Conservation (phyloP, 2,329 filamentous ascomycete genomes). For the Zymoseptoria ardabiliae region DNA sequence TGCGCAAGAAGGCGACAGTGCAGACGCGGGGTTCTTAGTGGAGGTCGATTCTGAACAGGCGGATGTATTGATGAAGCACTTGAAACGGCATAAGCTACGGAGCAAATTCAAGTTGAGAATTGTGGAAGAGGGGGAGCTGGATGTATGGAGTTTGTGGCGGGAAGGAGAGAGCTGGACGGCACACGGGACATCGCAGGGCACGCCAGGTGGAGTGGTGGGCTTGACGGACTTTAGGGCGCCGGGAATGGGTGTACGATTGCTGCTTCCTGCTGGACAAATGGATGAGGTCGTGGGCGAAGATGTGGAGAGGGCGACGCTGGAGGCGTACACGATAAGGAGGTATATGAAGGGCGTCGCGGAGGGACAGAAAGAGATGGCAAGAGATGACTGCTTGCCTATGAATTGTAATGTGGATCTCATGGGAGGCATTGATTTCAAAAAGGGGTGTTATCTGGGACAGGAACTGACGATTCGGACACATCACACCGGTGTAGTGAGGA, state of each 20-base stretch:
- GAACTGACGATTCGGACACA: conserved; percentile 93
- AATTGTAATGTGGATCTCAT: conserved; percentile 87
- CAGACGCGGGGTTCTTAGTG: conserved; percentile 59
- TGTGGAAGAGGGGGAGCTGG: conserved; percentile 57
- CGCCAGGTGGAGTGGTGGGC: conserved; percentile 28
- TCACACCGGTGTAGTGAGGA: conserved; percentile 87
- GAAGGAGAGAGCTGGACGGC: conserved; percentile 37
- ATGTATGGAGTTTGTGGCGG: conserved; percentile 70
- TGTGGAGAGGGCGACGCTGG: conserved; percentile 34
- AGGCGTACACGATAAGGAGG: conserved; percentile 64
- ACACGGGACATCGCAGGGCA: conserved; percentile 14
- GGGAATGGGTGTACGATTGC: conserved; percentile 29
- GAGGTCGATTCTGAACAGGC: conserved; percentile 71
- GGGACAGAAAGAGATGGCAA: conserved; percentile 69
- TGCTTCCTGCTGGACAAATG: conserved; percentile 26
- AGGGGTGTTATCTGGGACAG: conserved; percentile 95
- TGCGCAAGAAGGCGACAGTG: conserved; percentile 16
- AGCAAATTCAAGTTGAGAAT: conserved; percentile 66
- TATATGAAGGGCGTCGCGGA: conserved; percentile 79
- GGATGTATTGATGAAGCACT: conserved; percentile 56
- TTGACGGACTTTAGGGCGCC: conserved; percentile 33
- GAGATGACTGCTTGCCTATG: conserved; percentile 68
- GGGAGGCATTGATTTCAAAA: conserved; percentile 81
- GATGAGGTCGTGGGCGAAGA: conserved; percentile 22
- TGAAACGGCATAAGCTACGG: conserved; percentile 79